A percentile compares a stretch with the other conserved stretches of the same genome.
Evolutionary conservation across 331 rosid genomes (phyloP).

Genomic region (Quercus lobata): DNA sequence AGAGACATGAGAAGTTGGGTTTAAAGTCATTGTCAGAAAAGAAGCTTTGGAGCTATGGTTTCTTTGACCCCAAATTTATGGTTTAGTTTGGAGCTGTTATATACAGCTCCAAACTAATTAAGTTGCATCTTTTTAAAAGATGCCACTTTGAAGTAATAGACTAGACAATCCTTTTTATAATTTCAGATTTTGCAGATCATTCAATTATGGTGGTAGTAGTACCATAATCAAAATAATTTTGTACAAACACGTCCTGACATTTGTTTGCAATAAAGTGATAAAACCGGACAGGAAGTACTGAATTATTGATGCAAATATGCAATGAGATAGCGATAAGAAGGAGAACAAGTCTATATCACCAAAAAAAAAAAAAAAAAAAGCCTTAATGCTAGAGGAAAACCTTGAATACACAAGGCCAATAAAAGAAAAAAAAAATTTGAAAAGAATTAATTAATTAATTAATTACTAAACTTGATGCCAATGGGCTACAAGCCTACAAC

Average conservation of each 20-base stretch:
- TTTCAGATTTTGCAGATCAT: neutral
- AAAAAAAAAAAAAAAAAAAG: no score
- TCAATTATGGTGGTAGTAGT: neutral
- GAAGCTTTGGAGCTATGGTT: neutral
- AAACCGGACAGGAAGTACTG: neutral
- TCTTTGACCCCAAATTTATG: neutral
- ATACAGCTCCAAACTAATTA: neutral
- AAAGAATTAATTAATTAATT: no score
- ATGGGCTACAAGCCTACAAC: no score
- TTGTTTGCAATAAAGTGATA: neutral
- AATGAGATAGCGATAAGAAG: no score
- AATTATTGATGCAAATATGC: no score
- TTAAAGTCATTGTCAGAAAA: neutral
- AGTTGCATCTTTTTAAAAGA: neutral
- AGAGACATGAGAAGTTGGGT: slow-evolving; percentile 6
- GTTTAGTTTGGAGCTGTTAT: no score
- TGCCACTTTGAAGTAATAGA: neutral
- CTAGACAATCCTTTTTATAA: neutral
- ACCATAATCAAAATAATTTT: neutral
- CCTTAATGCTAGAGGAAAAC: no score
- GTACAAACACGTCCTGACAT: neutral
- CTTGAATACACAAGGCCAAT: no score
- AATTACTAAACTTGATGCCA: no score
- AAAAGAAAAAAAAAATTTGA: no score
- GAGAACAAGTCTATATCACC: no score